phyloP scores from a whole-genome alignment of 148 eudicot genomes.

The Rhododendron simsii region DNA sequence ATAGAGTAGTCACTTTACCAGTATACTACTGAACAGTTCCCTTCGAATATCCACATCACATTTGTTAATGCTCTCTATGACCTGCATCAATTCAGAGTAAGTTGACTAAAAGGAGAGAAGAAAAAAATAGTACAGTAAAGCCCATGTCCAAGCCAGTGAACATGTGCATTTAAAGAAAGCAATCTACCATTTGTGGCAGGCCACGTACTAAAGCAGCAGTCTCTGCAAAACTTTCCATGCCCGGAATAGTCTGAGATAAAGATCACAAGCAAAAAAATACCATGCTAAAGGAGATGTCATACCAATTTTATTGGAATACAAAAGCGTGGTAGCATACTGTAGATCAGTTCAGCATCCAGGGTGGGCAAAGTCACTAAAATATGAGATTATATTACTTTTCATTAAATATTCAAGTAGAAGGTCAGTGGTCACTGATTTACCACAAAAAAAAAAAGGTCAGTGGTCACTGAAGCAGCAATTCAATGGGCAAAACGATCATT shows the following conservation, averaged over 20 bases:
- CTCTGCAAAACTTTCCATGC: conserved; percentile 73
- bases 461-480: neutral
- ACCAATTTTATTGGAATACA: conserved; percentile 2
- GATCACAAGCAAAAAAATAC: conserved; percentile 13
- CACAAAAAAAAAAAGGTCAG: neutral
- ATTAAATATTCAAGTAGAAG: neutral
- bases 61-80: conserved; percentile 89
- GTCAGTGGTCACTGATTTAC: neutral
- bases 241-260: conserved; percentile 70
- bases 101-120: conserved; percentile 4
- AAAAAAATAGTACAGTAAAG: neutral
- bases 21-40: conserved; percentile 85
- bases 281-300: conserved; percentile 4
- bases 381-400: neutral
- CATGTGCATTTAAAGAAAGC: neutral
- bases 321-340: conserved; percentile 2
- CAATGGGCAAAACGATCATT: neutral
- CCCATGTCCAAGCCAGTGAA: neutral
- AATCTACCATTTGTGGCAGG: conserved; percentile 82
- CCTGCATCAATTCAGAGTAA: conserved; percentile 42
- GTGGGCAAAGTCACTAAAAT: neutral
- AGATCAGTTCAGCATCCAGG: neutral
- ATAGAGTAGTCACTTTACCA: conserved; percentile 43
- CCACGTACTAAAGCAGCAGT: conserved; percentile 71
- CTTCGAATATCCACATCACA: conserved; percentile 95